These are phyloP conservation scores for Alternaria dauci DNA, from an alignment of 2,329 filamentous ascomycete genomes.

Conservation along the genomic window DNA sequence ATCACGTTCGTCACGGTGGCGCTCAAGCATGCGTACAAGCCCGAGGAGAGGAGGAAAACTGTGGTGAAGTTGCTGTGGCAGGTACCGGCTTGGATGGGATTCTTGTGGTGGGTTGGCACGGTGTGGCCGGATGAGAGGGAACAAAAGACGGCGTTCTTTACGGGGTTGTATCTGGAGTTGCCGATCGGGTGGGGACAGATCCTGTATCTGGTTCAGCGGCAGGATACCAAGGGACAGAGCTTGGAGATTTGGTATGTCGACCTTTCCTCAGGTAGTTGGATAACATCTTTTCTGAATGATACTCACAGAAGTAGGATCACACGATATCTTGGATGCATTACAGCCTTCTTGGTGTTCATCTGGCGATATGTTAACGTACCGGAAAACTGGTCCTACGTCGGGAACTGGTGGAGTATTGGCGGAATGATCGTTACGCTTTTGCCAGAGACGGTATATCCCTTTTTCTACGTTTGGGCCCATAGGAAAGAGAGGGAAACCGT, in stretches of 20 bases:
- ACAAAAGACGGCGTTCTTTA: slow-evolving; percentile 54
- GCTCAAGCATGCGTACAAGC: slow-evolving; percentile 39
- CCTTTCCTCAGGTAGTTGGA: not conserved
- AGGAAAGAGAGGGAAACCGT: slow-evolving; percentile 27
- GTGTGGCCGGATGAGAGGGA: slow-evolving; percentile 52
- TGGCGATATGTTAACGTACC: slow-evolving; percentile 53
- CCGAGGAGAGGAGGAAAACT: slow-evolving; percentile 31
- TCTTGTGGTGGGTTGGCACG: slow-evolving; percentile 38
- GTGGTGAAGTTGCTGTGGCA: slow-evolving; percentile 37
- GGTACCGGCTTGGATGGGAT: slow-evolving; percentile 37
- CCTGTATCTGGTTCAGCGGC: slow-evolving; percentile 38
- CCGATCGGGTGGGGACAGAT: slow-evolving; percentile 52
- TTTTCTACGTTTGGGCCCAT: slow-evolving; percentile 50
- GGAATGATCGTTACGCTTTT: slow-evolving; percentile 49
- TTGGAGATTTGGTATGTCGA: slow-evolving; percentile 52
- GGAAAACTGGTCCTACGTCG: slow-evolving; percentile 52
- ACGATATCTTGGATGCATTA: slow-evolving; percentile 51
- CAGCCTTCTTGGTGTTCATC: slow-evolving; percentile 51
- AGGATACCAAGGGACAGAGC: slow-evolving; percentile 50
- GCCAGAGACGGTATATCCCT: slow-evolving; percentile 52
- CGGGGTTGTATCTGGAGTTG: slow-evolving; percentile 48
- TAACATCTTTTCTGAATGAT: not conserved
- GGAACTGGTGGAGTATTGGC: slow-evolving; percentile 43
- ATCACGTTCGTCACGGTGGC: slow-evolving; percentile 47
- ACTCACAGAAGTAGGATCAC: slow-evolving; percentile 42